Conservation (phyloP, 108 stramenopile species). For the Skeletonema costatum region DNA sequence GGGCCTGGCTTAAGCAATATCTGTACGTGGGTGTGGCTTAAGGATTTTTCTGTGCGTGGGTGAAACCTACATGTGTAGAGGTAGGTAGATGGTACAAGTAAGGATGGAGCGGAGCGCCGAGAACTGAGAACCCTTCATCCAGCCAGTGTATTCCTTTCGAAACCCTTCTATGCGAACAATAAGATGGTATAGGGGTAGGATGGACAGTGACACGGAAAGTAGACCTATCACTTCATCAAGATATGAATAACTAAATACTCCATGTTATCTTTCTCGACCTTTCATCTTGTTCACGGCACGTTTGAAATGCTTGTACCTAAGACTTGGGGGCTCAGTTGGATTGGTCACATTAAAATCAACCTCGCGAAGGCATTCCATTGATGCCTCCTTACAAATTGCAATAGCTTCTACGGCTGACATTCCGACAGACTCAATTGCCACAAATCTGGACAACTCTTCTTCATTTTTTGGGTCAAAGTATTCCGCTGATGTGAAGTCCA, state of each 20-base stretch:
- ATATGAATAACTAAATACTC: neutral
- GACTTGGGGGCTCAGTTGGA: neutral
- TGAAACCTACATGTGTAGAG: no score
- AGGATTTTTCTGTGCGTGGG: no score
- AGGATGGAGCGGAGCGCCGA: no score
- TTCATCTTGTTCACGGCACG: constrained; percentile 26
- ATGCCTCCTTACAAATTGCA: constrained; percentile 67
- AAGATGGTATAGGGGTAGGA: no score
- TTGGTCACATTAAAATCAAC: constrained; percentile 18
- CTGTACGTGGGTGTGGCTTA: no score
- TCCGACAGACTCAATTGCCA: constrained; percentile 58
- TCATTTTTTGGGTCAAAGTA: constrained; percentile 37
- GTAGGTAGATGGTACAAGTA: no score
- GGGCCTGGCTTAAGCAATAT: no score
- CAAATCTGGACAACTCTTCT: constrained; percentile 36
- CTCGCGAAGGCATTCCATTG: constrained; percentile 48
- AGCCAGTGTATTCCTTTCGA: no score
- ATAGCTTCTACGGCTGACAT: constrained; percentile 69
- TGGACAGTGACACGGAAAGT: no score
- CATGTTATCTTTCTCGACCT: constrained; percentile 13
- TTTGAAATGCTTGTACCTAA: constrained; percentile 34
- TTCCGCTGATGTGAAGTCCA: constrained; percentile 39
- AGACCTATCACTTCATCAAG: neutral
- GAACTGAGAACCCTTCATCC: no score
- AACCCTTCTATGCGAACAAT: no score